Conservation (phyloP, 352 stramenopile genomes). For the Pythium monospermum region DNA sequence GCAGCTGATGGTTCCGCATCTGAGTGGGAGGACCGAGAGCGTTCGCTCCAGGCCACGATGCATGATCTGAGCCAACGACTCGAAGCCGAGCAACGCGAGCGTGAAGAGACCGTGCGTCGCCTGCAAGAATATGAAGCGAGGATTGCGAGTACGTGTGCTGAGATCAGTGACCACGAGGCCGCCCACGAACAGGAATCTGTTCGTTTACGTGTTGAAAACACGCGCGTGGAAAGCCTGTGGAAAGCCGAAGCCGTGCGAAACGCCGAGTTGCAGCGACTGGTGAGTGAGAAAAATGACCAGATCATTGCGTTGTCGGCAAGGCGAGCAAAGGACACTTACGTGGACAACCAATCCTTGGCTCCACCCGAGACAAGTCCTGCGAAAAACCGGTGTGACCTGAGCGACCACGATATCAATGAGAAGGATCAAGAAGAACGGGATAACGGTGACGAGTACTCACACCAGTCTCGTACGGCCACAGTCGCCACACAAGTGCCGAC, state of each 20-base stretch:
- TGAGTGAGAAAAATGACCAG: conserved; percentile 69
- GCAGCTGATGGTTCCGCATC: background rate
- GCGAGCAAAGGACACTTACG: background rate
- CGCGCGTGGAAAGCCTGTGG: conserved; percentile 29
- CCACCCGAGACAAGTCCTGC: background rate
- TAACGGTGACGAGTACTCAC: too few relatives aligned
- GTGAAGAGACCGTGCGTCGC: conserved; percentile 57
- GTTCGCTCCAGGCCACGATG: background rate
- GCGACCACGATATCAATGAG: background rate
- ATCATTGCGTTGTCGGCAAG: conserved; percentile 36
- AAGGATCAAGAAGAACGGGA: too few relatives aligned
- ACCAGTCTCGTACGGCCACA: too few relatives aligned
- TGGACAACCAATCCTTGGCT: background rate
- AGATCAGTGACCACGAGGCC: conserved; percentile 67
- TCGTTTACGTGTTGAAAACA: conserved; percentile 31
- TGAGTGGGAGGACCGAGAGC: background rate
- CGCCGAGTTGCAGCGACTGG: conserved; percentile 41
- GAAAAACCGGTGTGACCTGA: background rate
- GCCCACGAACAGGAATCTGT: conserved; percentile 52
- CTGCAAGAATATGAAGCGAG: conserved; percentile 70
- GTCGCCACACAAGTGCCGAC: background rate
- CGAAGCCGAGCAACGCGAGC: conserved; percentile 39
- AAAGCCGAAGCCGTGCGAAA: conserved; percentile 52
- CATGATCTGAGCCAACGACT: conserved; percentile 30
- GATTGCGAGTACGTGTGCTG: conserved; percentile 62